Evolutionary conservation across 495 filamentous ascomycete genomes (phyloP).

Genomic region (Aspergillus asperescens): DNA sequence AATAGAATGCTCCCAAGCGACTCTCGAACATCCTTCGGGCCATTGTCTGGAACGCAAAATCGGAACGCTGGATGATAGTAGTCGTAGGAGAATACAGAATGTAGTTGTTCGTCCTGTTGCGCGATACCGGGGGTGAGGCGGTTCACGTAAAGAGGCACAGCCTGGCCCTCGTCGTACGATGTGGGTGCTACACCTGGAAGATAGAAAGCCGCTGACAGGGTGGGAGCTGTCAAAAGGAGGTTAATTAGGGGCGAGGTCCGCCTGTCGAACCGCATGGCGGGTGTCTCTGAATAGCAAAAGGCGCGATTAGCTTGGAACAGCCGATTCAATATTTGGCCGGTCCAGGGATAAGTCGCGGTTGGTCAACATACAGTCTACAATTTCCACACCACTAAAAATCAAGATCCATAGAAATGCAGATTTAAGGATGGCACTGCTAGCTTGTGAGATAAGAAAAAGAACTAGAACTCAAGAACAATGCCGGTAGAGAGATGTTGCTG

Average conservation of each 20-base stretch:
- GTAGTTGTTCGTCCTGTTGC: conserved; percentile 66
- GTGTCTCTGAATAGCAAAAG: conserved; percentile 12
- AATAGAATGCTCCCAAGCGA: conserved; percentile 95
- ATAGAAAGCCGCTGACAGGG: conserved; percentile 76
- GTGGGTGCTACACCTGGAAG: conserved; percentile 94
- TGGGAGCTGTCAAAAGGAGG: conserved; percentile 31
- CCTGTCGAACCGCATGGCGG: conserved; percentile 39
- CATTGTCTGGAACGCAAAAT: conserved; percentile 76
- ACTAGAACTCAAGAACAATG: neutral
- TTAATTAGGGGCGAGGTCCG: conserved; percentile 26
- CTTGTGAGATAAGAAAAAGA: neutral
- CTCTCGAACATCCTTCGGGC: conserved; percentile 70
- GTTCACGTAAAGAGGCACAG: conserved; percentile 89
- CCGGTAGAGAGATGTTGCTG: neutral
- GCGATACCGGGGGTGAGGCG: conserved; percentile 80
- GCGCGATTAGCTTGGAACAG: conserved; percentile 16
- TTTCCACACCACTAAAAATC: conserved; percentile 13
- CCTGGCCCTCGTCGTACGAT: conserved; percentile 68
- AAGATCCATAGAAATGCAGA: conserved; percentile 9
- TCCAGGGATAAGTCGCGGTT: conserved; percentile 8
- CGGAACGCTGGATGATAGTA: conserved; percentile 86
- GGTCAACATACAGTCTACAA: conserved; percentile 20
- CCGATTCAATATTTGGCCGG: conserved; percentile 8
- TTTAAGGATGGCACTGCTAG: neutral
- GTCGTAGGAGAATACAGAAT: conserved; percentile 89